Evolutionary conservation across 257 asterid species (phyloP).

Genomic region (Capsicum baccatum): DNA sequence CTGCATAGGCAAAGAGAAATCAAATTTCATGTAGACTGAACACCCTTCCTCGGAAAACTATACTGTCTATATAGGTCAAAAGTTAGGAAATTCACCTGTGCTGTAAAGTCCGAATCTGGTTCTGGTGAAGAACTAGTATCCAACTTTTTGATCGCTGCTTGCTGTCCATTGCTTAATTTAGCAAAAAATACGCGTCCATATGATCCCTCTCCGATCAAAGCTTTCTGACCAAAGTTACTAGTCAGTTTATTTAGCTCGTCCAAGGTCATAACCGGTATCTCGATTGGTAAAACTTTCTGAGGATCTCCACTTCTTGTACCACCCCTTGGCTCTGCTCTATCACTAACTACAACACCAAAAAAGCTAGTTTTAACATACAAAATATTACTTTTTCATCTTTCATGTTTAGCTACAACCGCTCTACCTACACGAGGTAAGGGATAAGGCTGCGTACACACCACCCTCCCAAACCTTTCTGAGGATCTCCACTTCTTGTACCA

Average conservation of each 20-base stretch:
- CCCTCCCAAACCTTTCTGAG: conserved; percentile 44
- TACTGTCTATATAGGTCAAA: background rate
- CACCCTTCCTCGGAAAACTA: background rate
- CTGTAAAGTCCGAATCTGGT: conserved; percentile 67
- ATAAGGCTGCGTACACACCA: too few species aligned
- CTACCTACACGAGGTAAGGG: too few species aligned
- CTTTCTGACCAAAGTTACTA: conserved; percentile 36
- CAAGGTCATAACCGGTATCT: conserved; percentile 62
- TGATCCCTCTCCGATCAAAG: conserved; percentile 41
- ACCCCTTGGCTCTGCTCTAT: conserved; percentile 64
- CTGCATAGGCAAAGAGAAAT: conserved; percentile 38
- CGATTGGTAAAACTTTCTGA: conserved; percentile 72
- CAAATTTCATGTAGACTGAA: background rate
- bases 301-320: conserved; percentile 67
- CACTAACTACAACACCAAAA: conserved; percentile 49
- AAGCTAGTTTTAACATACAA: background rate
- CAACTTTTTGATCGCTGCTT: conserved; percentile 73
- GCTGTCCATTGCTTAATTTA: conserved; percentile 55
- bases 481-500: conserved; percentile 64
- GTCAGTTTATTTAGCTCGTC: conserved; percentile 35
- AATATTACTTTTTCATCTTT: background rate
- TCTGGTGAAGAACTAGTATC: conserved; percentile 67
- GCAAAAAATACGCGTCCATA: conserved; percentile 49
- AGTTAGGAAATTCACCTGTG: conserved; percentile 52
- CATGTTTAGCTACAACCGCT: background rate